Conservation (phyloP, 805 yeast species). For the Spathaspora hagerdaliae region DNA sequence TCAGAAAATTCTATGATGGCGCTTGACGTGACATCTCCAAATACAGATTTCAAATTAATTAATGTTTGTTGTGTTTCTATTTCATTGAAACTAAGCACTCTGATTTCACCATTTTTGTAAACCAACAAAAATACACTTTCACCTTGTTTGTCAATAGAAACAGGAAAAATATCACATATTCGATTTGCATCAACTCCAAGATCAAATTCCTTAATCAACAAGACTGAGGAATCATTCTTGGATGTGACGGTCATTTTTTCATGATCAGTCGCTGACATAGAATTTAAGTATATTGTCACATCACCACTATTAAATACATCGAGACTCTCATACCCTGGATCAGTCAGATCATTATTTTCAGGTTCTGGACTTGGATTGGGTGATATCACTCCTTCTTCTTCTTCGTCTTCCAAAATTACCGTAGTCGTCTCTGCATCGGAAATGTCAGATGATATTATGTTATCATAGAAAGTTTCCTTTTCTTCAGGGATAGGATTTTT, state of each 20-base stretch:
- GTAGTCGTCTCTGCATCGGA: constrained; percentile 6
- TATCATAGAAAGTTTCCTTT: background rate
- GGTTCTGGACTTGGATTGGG: constrained; percentile 3
- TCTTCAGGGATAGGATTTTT: background rate
- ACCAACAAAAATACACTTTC: constrained; percentile 1
- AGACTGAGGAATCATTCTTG: background rate
- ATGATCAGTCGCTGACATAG: background rate
- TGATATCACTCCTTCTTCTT: constrained; percentile 1
- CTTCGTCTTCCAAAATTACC: constrained; percentile 4
- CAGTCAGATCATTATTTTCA: constrained; percentile 3
- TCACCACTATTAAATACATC: constrained; percentile 10
- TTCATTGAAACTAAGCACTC: background rate
- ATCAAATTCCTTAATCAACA: background rate
- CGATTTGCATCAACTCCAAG: background rate
- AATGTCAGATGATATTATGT: background rate
- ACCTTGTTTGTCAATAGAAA: constrained; percentile 1
- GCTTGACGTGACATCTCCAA: constrained; percentile 4
- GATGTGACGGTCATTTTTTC: constrained; percentile 1
- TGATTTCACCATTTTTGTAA: constrained; percentile 1
- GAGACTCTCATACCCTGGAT: constrained; percentile 3
- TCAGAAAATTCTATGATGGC: constrained; percentile 12
- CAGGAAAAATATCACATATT: constrained; percentile 9
- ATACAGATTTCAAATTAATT: background rate
- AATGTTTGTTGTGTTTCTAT: background rate
- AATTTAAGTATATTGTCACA: constrained; percentile 9